phyloP scores from a whole-genome alignment of 345 rosid genomes.

The Syzygium grande region DNA sequence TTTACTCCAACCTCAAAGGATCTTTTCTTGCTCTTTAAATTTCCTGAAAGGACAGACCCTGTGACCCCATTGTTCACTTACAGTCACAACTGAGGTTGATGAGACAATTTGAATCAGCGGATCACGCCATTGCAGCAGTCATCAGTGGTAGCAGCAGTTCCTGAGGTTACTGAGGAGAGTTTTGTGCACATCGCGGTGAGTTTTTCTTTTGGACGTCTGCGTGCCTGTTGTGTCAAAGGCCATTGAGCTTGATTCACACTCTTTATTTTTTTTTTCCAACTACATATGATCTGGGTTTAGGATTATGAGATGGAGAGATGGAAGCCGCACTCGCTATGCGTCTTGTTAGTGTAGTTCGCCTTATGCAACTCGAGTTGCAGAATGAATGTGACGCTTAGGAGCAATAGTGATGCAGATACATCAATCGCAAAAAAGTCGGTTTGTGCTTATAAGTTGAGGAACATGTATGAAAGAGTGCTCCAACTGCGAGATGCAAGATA shows the following conservation, averaged over 20 bases:
- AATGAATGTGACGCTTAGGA: background rate
- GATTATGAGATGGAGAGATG: background rate
- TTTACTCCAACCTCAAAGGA: background rate
- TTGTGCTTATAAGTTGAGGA: background rate
- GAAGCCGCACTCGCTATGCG: background rate
- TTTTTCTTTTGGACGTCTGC: background rate
- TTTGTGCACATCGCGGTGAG: background rate
- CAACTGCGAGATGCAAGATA: background rate
- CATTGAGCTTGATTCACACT: background rate
- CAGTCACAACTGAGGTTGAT: background rate
- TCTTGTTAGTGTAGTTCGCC: background rate
- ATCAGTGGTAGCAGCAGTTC: background rate
- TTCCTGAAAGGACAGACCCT: background rate
- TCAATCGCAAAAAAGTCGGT: background rate
- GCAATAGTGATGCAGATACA: background rate
- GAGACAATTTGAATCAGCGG: background rate
- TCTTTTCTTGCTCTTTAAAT: background rate
- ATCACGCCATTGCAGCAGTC: background rate
- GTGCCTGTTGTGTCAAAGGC: background rate
- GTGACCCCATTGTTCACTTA: background rate
- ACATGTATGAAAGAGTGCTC: background rate
- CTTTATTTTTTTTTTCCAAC: background rate
- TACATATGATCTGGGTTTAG: background rate
- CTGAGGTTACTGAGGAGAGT: background rate
- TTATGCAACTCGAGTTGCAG: background rate